Evolutionary conservation across 371 early-diverging fungal species (phyloP), one percentile per base, ranked within the genome.

Genomic region (Mortierella sp.): DNA sequence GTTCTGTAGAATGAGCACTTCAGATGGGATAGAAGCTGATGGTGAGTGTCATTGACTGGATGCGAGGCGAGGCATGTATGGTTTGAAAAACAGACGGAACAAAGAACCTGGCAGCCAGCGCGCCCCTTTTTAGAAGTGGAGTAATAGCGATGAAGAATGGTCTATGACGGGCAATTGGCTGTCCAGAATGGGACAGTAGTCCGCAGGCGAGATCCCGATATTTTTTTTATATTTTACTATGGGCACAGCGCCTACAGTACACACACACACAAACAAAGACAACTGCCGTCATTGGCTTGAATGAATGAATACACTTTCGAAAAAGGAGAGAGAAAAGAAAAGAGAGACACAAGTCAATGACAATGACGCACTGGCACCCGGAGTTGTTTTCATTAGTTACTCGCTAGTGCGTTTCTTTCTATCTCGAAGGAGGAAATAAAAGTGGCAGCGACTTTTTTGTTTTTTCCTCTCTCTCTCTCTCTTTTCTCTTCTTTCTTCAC

Each of bases 291-390:
- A 68, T 68, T 24, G 16, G 31, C 38, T 16, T 50, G 16, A 50
- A 50, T 50, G 16, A 50, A 50, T 50, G 21, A 68, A 68, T 16
- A 34, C 63, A 42, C 38, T 24, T 38, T 63, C 9, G 1, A 28
- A 21, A 60, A 63, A n/a, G n/a, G n/a, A n/a, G n/a, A n/a, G n/a
- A n/a, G n/a, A n/a, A n/a, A n/a, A n/a, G n/a, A n/a, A 31, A 34
- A 34, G 68, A 68, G 68, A 68, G 24, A 34, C 63, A 63, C 63
- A 34, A 63, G 19, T 31, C 31, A 68, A 42, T 34, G 68, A 68
- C 34, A 65, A 65, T 65, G 68, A 68, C 68, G 68, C 68, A 68
- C 34, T 34, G 68, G 68, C 65, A 34, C 55, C 55, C 34, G 38
- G 65, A 31, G 24, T 45, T 21, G 70, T n/a, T 28, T 11, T 58